These are phyloP conservation scores for Solanum rostratum DNA, from an alignment of 257 asterid genomes.

Conservation along the genomic window DNA sequence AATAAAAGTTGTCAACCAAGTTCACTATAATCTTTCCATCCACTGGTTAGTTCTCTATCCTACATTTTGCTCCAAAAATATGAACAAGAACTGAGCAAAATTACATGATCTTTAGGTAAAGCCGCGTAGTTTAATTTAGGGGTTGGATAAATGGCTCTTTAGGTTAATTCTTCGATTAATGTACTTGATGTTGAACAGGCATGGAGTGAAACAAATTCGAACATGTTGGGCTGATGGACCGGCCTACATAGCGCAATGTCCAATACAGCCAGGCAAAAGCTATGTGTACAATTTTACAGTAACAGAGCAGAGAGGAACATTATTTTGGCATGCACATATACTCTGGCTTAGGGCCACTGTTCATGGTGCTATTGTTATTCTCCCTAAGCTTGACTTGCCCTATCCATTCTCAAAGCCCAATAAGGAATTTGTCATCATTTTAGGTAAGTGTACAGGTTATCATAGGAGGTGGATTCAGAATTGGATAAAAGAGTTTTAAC, in stretches of 20 bases:
- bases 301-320: conserved; percentile 28
- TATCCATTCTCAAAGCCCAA: conserved; percentile 26
- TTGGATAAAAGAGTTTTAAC: too few relatives aligned
- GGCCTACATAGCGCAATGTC: conserved; percentile 29
- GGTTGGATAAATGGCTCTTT: background rate
- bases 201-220: conserved; percentile 22
- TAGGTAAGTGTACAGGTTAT: conserved; percentile 5
- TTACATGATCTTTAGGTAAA: too few relatives aligned
- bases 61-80: background rate
- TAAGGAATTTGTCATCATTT: conserved; percentile 14
- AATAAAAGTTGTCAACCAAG: conserved; percentile 42
- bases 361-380: conserved; percentile 24
- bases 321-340: conserved; percentile 34
- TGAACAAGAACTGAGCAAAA: background rate
- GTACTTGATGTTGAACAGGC: conserved; percentile 9
- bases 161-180: too few relatives aligned
- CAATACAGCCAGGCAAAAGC: conserved; percentile 22
- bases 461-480: too few relatives aligned
- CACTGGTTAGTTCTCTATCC: conserved; percentile 26
- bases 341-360: conserved; percentile 37
- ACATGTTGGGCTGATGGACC: conserved; percentile 40
- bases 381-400: conserved; percentile 18
- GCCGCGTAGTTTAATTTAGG: too few relatives aligned
- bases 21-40: conserved; percentile 38
- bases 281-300: conserved; percentile 25